These are phyloP conservation scores for Calocera viscosa DNA, from an alignment of 768 basidiomycete genomes.

Conservation along the genomic window DNA sequence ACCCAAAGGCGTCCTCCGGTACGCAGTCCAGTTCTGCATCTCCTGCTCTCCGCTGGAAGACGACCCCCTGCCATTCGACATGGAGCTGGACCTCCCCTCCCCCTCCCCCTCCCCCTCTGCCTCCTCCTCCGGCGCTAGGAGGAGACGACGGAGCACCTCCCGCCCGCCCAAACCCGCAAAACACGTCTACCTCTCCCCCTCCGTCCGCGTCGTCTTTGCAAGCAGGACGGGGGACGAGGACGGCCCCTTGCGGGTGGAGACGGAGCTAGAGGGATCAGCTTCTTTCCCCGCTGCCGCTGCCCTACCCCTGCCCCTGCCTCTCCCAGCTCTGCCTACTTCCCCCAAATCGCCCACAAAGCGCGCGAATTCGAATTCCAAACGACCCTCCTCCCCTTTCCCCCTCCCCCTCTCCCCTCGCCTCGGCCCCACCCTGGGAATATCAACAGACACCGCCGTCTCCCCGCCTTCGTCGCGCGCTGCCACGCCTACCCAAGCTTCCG, in stretches of 20 bases:
- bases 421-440: background rate
- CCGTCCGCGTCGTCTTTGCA: background rate
- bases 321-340: background rate
- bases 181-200: background rate
- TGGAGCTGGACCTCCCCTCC: background rate
- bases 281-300: background rate
- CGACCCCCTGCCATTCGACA: background rate
- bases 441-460: background rate
- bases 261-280: background rate
- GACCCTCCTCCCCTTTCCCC: background rate
- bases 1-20: background rate
- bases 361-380: background rate
- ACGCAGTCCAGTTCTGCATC: background rate
- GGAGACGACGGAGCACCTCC: no score
- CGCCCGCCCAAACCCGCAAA: background rate
- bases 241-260: background rate
- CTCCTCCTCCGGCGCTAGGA: background rate
- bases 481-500: no score
- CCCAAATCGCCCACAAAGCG: background rate
- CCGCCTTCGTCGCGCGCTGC: background rate
- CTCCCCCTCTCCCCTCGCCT: background rate
- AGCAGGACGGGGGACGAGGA: slow-evolving; percentile 3
- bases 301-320: background rate
- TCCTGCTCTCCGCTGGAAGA: background rate
- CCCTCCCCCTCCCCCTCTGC: background rate